A percentile compares a stretch with the other conserved stretches of the same genome.
Evolutionary conservation across 2,329 filamentous ascomycete species (phyloP).

Genomic region (Paraconiothyrium brasiliense): DNA sequence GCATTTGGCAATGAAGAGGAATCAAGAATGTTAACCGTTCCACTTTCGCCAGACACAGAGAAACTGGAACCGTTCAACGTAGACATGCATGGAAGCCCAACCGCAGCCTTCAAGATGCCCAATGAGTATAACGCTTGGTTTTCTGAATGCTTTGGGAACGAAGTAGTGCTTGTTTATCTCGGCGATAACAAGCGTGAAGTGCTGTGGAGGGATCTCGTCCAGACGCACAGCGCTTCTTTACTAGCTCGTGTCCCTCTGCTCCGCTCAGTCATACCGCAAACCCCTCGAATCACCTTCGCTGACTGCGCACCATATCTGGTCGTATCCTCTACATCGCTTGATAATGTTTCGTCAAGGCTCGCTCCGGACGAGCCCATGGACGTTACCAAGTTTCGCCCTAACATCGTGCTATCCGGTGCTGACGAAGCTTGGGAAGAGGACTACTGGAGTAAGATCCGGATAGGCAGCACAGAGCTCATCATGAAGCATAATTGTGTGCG

Average conservation of each 20-base stretch:
- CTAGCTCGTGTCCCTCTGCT: slow-evolving; percentile 32
- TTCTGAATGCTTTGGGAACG: slow-evolving; percentile 54
- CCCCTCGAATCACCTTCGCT: slow-evolving; percentile 69
- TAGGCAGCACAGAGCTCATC: slow-evolving; percentile 45
- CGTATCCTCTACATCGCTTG: slow-evolving; percentile 74
- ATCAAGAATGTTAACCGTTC: slow-evolving; percentile 47
- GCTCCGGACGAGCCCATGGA: slow-evolving; percentile 51
- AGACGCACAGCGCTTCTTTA: slow-evolving; percentile 34
- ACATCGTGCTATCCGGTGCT: slow-evolving; percentile 56
- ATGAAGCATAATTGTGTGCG: slow-evolving; percentile 58
- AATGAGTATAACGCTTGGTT: slow-evolving; percentile 56
- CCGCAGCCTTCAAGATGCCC: slow-evolving; percentile 55
- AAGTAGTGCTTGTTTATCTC: slow-evolving; percentile 55
- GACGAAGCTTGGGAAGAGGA: slow-evolving; percentile 24
- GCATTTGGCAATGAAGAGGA: slow-evolving; percentile 43
- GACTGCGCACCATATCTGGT: slow-evolving; percentile 81
- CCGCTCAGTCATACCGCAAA: slow-evolving; percentile 10
- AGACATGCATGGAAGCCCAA: slow-evolving; percentile 56
- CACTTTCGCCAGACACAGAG: slow-evolving; percentile 50
- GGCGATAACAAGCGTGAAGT: slow-evolving; percentile 53
- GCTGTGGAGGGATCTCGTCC: slow-evolving; percentile 46
- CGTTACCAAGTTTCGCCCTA: slow-evolving; percentile 58
- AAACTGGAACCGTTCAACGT: slow-evolving; percentile 50
- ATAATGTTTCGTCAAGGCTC: slow-evolving; percentile 65
- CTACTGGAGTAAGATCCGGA: slow-evolving; percentile 32